Conservation (phyloP, 2,329 filamentous ascomycete species). For the Mollisiaceae sp. region DNA sequence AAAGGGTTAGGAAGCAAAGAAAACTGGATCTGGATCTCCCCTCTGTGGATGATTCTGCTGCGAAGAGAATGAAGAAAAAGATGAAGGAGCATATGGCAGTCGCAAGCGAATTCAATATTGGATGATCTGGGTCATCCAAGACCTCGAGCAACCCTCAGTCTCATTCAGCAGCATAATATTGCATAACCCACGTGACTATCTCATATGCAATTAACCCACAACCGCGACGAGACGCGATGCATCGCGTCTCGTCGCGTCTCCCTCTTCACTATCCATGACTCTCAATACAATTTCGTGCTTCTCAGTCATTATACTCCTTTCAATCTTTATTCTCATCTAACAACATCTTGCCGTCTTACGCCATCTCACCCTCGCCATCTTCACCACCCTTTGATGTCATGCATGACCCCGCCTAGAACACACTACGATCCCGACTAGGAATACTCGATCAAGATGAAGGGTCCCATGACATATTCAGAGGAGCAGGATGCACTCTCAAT, state of each 20-base stretch:
- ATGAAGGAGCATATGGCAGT: slow-evolving; percentile 60
- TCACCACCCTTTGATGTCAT: background rate
- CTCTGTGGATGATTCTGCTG: slow-evolving; percentile 58
- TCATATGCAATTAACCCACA: background rate
- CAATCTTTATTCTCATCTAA: no score
- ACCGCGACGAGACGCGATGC: no score
- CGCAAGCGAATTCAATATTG: slow-evolving; percentile 72
- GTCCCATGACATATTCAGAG: slow-evolving; percentile 1
- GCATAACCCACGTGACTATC: background rate
- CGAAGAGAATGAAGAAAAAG: slow-evolving; percentile 68
- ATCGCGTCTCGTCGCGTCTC: background rate
- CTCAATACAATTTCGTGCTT: background rate
- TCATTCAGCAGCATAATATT: background rate
- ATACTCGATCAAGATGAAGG: background rate
- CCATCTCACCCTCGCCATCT: background rate
- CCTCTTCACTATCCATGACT: background rate
- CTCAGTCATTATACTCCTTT: no score
- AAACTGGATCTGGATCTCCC: slow-evolving; percentile 46
- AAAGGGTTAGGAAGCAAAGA: slow-evolving; percentile 43
- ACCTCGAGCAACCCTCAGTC: background rate
- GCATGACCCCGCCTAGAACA: background rate
- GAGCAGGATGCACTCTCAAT: background rate
- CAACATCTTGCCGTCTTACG: background rate
- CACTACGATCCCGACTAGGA: background rate
- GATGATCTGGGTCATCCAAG: slow-evolving; percentile 44